Base-by-base conservation (phyloP, 176 grass and related monocot species). In the Melocanna baccifera region DNA sequence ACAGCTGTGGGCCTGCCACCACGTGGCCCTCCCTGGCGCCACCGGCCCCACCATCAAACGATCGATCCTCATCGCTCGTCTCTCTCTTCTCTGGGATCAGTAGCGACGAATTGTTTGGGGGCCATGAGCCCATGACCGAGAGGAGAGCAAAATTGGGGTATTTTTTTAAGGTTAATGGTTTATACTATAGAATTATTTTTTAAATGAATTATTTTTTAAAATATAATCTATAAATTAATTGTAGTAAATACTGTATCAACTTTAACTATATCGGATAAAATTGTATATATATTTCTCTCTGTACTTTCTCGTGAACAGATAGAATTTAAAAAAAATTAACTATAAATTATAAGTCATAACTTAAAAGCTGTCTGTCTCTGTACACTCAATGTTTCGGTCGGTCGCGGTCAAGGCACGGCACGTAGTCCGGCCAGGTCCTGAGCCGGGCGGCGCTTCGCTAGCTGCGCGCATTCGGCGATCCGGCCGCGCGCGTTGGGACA, bases 21-120 rank as follows among this genome's bases (percentile, higher is more conserved):
- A 90, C 64, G 78, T 89, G 88, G 65, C 69, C 61, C 45, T 20
- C 2, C 34, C 19, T 52, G 59, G 13, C 12, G 37, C 62, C 12
- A 8, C 29, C 2, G 58, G 68, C 19, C 46, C 56, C 63, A 53
- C 71, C 83, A 82, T 55, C 62, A 3, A 16, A 6, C 26, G 25
- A 29, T 6, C 58, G 59, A 62, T 22, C 13, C 69, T 3, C n/a
- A n/a, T 29, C 48, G n/a, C 30, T 58, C 39, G 45, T 46, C 75
- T 42, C 28, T 69, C 40, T 26, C 30, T 20, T 69, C 40, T 26
- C 30, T 20, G 3, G 30, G 68, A 26, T 19, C 16, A 4, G 18
- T 3, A 11, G 45, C 14, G n/a, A n/a, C n/a, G n/a, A n/a, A n/a
- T n/a, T n/a, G n/a, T n/a, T n/a, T n/a, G n/a, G n/a, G 29, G 29